phyloP scores from a whole-genome alignment of 1,284 basidiomycete genomes.

The Fereydounia khargensis region DNA sequence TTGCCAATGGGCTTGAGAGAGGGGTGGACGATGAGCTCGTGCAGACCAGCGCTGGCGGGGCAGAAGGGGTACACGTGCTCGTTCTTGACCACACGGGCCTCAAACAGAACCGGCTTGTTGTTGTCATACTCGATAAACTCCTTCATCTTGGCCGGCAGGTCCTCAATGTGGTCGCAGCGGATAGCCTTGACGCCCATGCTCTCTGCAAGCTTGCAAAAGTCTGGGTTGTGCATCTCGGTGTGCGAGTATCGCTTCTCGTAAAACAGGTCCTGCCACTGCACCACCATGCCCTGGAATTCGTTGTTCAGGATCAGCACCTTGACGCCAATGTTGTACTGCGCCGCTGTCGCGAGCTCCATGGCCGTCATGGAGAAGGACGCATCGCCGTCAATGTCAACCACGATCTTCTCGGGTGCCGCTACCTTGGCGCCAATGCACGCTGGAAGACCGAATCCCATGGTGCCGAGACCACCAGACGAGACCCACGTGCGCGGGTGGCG shows the following conservation, averaged over 20 bases:
- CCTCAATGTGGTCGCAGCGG: constrained; percentile 69
- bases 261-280: constrained; percentile 98
- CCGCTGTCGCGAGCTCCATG: constrained; percentile 94
- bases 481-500: constrained; percentile 81
- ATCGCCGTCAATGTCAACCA: constrained; percentile 95
- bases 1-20: constrained; percentile 31
- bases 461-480: constrained; percentile 90
- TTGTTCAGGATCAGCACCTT: constrained; percentile 66
- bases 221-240: constrained; percentile 88
- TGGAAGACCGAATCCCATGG: constrained; percentile 94
- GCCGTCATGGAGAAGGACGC: constrained; percentile 96
- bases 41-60: constrained; percentile 82
- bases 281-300: constrained; percentile 75
- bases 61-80: constrained; percentile 97
- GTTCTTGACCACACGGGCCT: constrained; percentile 79
- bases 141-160: constrained; percentile 92
- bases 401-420: constrained; percentile 85
- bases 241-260: constrained; percentile 92
- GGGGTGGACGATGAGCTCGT: constrained; percentile 65
- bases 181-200: constrained; percentile 90
- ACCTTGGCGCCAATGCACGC: constrained; percentile 95
- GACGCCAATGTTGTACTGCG: constrained; percentile 87
- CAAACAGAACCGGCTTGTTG: constrained; percentile 80
- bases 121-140: constrained; percentile 95
- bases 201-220: constrained; percentile 83